Base-by-base conservation (phyloP, 257 asterid genomes). In the Coffea canephora region DNA sequence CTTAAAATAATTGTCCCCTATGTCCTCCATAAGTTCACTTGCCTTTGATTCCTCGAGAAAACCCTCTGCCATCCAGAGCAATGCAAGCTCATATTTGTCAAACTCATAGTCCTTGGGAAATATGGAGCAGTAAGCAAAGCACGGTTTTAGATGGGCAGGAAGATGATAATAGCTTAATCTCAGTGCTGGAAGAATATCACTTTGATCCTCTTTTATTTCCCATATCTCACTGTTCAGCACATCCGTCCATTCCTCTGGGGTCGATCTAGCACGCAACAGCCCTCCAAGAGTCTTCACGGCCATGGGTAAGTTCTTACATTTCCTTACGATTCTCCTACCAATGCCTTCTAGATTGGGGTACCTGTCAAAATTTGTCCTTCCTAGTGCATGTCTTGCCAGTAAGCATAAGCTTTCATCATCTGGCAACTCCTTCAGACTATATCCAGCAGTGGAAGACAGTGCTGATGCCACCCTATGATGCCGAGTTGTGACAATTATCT, bases 21-120 rank as follows among this genome's bases (percentile, higher is more conserved):
- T n/a, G n/a, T n/a, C n/a, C n/a, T n/a, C n/a, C n/a, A n/a, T n/a
- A n/a, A n/a, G n/a, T n/a, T n/a, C n/a, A n/a, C n/a, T n/a, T n/a
- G n/a, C n/a, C n/a, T n/a, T n/a, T n/a, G n/a, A n/a, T n/a, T n/a
- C n/a, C n/a, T n/a, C n/a, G n/a, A n/a, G n/a, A n/a, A n/a, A n/a
- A n/a, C n/a, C n/a, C n/a, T n/a, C n/a, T n/a, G n/a, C n/a, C n/a
- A n/a, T n/a, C n/a, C n/a, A n/a, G n/a, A n/a, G n/a, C n/a, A n/a
- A n/a, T n/a, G n/a, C n/a, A n/a, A n/a, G n/a, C n/a, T n/a, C n/a
- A n/a, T n/a, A n/a, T n/a, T n/a, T n/a, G n/a, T n/a, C n/a, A n/a
- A n/a, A n/a, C n/a, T n/a, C n/a, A n/a, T n/a, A n/a, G n/a, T n/a
- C 84, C 78, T 81, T 84, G 14, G 87, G 87, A 70, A 43, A 81